Conservation (phyloP, 106 monocot genomes). For the Acorus gramineus region DNA sequence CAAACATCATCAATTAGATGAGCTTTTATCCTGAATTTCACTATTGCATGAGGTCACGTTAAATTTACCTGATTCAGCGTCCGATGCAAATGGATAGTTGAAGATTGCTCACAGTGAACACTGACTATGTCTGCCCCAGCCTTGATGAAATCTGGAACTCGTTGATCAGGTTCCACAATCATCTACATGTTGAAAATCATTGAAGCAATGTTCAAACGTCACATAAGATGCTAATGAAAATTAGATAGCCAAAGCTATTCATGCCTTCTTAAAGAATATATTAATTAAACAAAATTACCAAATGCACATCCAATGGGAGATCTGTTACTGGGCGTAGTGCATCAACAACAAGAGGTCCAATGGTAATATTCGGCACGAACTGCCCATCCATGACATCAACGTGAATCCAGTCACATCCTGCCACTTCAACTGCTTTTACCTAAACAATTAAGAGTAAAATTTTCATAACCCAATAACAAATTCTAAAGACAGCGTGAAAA, state of each 20-base stretch:
- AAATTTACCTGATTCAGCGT: too few species aligned
- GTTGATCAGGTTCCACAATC: neutral
- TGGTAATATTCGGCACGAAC: conserved; percentile 2
- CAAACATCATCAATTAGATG: too few species aligned
- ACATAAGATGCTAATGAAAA: too few species aligned
- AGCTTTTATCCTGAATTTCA: too few species aligned
- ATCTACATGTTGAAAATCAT: neutral
- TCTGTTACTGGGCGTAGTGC: neutral
- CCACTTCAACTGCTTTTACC: neutral
- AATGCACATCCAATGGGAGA: conserved; percentile 1
- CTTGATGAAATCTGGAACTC: neutral
- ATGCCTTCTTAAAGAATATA: too few species aligned
- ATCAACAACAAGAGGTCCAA: neutral
- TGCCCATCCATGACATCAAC: conserved; percentile 1
- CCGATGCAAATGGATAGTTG: neutral
- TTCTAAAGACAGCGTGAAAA: too few species aligned
- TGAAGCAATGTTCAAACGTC: too few species aligned
- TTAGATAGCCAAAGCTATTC: too few species aligned
- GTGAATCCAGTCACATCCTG: neutral
- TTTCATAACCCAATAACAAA: too few species aligned
- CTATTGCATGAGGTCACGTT: too few species aligned
- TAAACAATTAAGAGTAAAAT: too few species aligned
- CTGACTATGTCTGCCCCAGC: neutral
- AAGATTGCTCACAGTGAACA: neutral
- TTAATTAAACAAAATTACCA: neutral